Conservation (phyloP, 805 yeast genomes). For the Candida railenensis region DNA sequence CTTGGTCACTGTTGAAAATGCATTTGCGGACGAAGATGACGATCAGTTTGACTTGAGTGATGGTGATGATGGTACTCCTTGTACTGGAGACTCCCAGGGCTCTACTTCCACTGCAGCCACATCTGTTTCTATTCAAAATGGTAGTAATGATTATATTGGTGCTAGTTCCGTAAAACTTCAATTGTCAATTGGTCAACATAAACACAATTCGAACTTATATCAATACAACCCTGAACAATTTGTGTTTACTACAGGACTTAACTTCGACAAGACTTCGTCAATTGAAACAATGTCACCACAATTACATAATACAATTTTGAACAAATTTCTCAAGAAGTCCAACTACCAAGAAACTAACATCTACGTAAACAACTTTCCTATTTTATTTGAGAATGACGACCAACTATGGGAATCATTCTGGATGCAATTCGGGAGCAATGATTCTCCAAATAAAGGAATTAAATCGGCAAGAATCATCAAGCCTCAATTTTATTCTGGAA, state of each 20-base stretch:
- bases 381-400: constrained; percentile 54
- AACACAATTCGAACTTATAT: constrained; percentile 31
- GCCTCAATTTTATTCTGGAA: constrained; percentile 34
- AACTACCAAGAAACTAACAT: constrained; percentile 67
- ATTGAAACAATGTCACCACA: constrained; percentile 4
- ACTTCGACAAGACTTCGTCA: constrained; percentile 7
- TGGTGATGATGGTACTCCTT: constrained; percentile 1
- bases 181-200: constrained; percentile 35
- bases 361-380: constrained; percentile 65
- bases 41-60: constrained; percentile 13
- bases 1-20: constrained; percentile 7
- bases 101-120: background rate
- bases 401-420: constrained; percentile 38
- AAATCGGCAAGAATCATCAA: constrained; percentile 43
- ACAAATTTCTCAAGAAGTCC: constrained; percentile 18
- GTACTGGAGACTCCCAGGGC: background rate
- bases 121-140: background rate
- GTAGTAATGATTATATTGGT: background rate
- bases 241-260: constrained; percentile 6
- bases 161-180: constrained; percentile 10
- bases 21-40: constrained; percentile 7
- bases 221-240: constrained; percentile 5
- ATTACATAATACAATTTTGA: constrained; percentile 8
- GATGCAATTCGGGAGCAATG: constrained; percentile 33
- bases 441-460: constrained; percentile 12